Evolutionary conservation across 306 rosid genomes (phyloP).

Genomic region (Begonia masoniana): DNA sequence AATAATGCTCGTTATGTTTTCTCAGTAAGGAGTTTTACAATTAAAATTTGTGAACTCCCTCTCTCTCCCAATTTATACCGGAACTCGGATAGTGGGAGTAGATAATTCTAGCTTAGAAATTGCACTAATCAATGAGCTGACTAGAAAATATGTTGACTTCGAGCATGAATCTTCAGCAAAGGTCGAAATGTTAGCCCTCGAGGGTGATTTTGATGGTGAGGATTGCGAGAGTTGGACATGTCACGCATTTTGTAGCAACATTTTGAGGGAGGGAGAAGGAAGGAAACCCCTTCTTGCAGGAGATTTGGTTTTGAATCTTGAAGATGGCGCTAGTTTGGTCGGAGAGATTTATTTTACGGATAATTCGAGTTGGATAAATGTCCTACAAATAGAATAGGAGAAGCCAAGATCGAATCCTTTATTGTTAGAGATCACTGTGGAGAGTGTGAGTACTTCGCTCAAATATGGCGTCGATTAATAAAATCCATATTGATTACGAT

Average conservation of each 20-base stretch:
- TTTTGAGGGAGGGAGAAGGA: slow-evolving; percentile 90
- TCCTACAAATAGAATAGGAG: too few relatives aligned
- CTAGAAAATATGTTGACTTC: slow-evolving; percentile 45
- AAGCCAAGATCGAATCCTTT: slow-evolving; percentile 81
- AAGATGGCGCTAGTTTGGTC: slow-evolving; percentile 70
- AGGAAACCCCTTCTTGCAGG: slow-evolving; percentile 91
- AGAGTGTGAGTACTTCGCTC: slow-evolving; percentile 60
- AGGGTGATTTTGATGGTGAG: slow-evolving; percentile 89
- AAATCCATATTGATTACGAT: too few relatives aligned
- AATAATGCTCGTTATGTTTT: slow-evolving; percentile 3
- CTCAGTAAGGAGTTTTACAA: slow-evolving; percentile 49
- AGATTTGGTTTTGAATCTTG: slow-evolving; percentile 60
- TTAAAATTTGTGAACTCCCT: slow-evolving; percentile 53
- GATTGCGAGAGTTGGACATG: slow-evolving; percentile 27
- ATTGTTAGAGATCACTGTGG: slow-evolving; percentile 95
- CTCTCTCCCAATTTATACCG: slow-evolving; percentile 88
- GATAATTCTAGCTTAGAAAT: too few relatives aligned
- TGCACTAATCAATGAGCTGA: slow-evolving; percentile 47
- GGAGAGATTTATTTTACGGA: too few relatives aligned
- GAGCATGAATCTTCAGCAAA: slow-evolving; percentile 74
- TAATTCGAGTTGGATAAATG: too few relatives aligned
- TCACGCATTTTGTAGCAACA: slow-evolving; percentile 77
- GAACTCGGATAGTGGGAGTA: slow-evolving; percentile 92
- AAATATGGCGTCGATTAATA: too few relatives aligned
- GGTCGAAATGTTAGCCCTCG: slow-evolving; percentile 90